Base-by-base conservation (phyloP, 257 asterid genomes). In the Phtheirospermum japonicum region DNA sequence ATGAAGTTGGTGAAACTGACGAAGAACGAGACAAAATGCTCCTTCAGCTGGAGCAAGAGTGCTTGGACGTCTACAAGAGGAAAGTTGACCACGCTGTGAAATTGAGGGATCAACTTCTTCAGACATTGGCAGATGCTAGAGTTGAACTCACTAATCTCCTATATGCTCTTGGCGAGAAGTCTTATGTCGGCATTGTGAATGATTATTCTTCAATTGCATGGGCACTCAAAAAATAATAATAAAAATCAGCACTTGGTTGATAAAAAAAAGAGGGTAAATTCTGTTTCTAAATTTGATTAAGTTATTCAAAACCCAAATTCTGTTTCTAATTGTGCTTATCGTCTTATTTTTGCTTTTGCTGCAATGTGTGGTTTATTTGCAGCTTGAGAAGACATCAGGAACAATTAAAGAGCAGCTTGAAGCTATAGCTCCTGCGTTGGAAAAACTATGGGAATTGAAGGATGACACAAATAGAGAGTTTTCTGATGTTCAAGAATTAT, bases 381-480 rank as follows among this genome's bases (percentile, higher is more conserved):
- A 93, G 99, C 93, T 97, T 61, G 96, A 89, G 64, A 89, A 83
- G 77, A 93, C 83, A 26, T 73, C 84, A n/a, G 97, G 97, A 64
- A 87, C 99, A 9, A 89, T 93, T 77, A 93, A 93, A 77, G 97
- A 93, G 71, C 99, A 93, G 74, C 94, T 93, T 55, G 92, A 75
- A 63, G 94, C 90, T 65, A 85, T 89, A 69, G 94, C 95, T 59
- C 99, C 97, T 9, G 80, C 85, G 16, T 66, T 89, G 79, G 96
- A 93, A 65, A 86, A 89, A 60, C 80, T 87, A 54, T 85, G 94
- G 95, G 66, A 80, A 61, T 86, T 82, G 75, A 93, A 93, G 73
- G 97, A 93, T 59, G 96, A 87, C 69, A 82, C 88, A 76, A 77
- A 82, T 60, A 80, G 81, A 42, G 96, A 93, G n/a, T n/a, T n/a